These are phyloP conservation scores for Rusavskia elegans DNA, from an alignment of 495 filamentous ascomycete genomes.

Conservation along the genomic window DNA sequence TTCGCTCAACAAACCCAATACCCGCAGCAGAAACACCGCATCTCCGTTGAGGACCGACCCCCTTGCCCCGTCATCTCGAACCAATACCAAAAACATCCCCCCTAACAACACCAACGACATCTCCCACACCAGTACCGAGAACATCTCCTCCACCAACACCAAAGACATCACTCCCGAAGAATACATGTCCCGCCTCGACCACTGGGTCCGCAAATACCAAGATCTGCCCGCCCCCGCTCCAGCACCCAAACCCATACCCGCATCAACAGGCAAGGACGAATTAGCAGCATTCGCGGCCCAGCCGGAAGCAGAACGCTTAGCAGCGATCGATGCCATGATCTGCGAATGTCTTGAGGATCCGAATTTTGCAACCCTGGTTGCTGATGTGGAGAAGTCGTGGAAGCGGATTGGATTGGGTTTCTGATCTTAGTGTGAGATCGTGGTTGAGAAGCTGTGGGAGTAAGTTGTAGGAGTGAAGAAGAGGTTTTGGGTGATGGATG, in stretches of 20 bases:
- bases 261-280: constrained; percentile 9
- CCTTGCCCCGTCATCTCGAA: no score
- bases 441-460: no score
- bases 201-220: constrained; percentile 8
- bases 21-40: background rate
- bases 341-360: constrained; percentile 28
- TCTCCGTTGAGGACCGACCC: no score
- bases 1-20: background rate
- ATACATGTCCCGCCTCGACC: constrained; percentile 4
- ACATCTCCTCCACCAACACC: background rate
- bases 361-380: constrained; percentile 24
- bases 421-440: background rate
- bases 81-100: no score
- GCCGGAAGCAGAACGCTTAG: constrained; percentile 21
- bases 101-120: no score
- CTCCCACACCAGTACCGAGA: background rate
- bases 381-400: constrained; percentile 30
- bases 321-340: constrained; percentile 27
- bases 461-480: no score
- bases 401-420: constrained; percentile 25
- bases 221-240: constrained; percentile 3
- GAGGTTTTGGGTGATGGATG: no score
- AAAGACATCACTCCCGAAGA: constrained; percentile 2
- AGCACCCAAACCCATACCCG: background rate
- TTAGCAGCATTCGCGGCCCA: constrained; percentile 20